A percentile compares a stretch with the other conserved stretches of the same genome.
phyloP scores from a whole-genome alignment of 2,329 filamentous ascomycete genomes.

The Arthroderma sp. region DNA sequence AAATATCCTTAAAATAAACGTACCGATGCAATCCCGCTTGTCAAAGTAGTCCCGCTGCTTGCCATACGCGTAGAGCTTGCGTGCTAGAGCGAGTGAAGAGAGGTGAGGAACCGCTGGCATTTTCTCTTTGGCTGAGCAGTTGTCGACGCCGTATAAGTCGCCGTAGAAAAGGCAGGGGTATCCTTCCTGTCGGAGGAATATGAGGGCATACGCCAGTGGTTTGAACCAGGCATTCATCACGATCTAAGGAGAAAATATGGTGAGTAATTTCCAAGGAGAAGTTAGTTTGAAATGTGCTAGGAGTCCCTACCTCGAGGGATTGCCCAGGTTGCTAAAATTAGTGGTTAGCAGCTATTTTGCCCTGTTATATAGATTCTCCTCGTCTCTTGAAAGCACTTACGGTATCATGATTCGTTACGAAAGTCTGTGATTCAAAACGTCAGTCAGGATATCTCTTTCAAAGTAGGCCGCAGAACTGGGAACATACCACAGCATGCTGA shows the following conservation, averaged over 20 bases:
- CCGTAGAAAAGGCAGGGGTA: conserved; percentile 59
- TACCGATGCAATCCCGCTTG: conserved; percentile 45
- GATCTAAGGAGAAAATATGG: conserved; percentile 26
- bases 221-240: conserved; percentile 56
- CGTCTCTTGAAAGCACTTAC: conserved; percentile 15
- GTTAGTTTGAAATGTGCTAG: no score
- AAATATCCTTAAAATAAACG: conserved; percentile 2
- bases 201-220: conserved; percentile 57
- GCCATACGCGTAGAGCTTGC: conserved; percentile 55
- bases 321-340: conserved; percentile 43
- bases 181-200: conserved; percentile 51
- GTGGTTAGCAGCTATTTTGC: no score
- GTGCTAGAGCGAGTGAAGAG: conserved; percentile 46
- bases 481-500: conserved; percentile 43
- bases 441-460: not conserved
- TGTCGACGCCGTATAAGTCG: conserved; percentile 52
- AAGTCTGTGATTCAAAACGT: conserved; percentile 36
- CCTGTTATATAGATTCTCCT: no score
- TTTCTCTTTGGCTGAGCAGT: conserved; percentile 38
- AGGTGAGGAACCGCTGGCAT: conserved; percentile 21
- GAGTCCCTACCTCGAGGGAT: conserved; percentile 38
- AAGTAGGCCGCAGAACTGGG: not conserved
- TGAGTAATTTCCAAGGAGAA: not conserved
- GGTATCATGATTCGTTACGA: conserved; percentile 63
- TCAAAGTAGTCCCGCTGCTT: conserved; percentile 52